Base-by-base conservation (phyloP, 164 flowering plant species). In the Liquidambar formosana region DNA sequence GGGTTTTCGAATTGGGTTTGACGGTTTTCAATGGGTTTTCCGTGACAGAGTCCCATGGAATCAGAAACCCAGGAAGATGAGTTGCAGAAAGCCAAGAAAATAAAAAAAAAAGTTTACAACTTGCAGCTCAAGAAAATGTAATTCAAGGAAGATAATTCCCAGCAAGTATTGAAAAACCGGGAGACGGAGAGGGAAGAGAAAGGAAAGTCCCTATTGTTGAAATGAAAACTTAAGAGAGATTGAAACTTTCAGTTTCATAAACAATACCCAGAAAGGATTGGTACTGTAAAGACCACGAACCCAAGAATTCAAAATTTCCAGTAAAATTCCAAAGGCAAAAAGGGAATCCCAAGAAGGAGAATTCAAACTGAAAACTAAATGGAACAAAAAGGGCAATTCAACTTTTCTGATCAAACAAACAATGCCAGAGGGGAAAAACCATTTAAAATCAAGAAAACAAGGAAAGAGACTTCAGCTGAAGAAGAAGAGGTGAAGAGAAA, bases 1-100 rank as follows among this genome's bases (percentile, higher is more conserved):
- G 80, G 64, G 72, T 73, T 75, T 48, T 83, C 83, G 2, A 75
- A 21, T 64, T 68, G 60, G 49, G 27, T 66, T 70, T 67, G 73
- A 44, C 65, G 71, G 63, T 54, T 68, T 63, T 78, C 81, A 28
- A 61, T 69, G 72, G 88, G 89, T 79, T 89, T 93, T 75, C 90
- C 96, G 74, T 90, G 90, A 82, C 97, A 93, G 60, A 93, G 85
- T 62, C 97, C 97, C 97, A 93, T 93, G 76, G 80, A 62, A 41
- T 1, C 44, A 59, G 61, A 56, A 59, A 65, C 57, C 41, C 58
- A 2, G 22, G 8, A 60, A 53, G 16, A 76, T 57, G 58, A 48
- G 46, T 8, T 1, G 45, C 13, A 63, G 57, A 8, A 53, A 33
- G n/a, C 11, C 18, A 47, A 27, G 18, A 57, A 61, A 58, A 41